Conservation (phyloP, 495 filamentous ascomycete species). For the Trichoderma gamsii region DNA sequence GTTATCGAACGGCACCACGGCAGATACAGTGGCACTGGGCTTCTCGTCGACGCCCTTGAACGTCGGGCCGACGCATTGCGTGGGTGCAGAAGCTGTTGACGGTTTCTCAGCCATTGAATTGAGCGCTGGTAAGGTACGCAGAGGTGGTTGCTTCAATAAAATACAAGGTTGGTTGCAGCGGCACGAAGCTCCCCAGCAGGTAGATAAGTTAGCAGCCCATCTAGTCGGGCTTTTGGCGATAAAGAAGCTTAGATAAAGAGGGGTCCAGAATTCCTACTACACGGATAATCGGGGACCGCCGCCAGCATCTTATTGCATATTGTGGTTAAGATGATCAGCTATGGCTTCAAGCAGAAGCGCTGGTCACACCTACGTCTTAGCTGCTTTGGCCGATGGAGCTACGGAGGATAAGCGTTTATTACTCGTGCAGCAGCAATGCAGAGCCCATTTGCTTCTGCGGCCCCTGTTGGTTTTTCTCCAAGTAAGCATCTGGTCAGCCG, state of each 20-base stretch:
- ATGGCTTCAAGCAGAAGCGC: not conserved
- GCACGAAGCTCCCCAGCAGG: not conserved
- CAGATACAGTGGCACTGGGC: constrained; percentile 86
- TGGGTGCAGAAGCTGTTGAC: constrained; percentile 6
- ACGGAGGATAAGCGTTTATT: not conserved
- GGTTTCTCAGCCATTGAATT: constrained; percentile 6
- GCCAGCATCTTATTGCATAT: constrained; percentile 7
- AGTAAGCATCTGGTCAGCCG: not conserved
- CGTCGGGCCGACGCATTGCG: constrained; percentile 12
- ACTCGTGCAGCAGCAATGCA: not conserved
- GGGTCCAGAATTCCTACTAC: not conserved
- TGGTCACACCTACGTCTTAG: not conserved
- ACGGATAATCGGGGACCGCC: constrained; percentile 3
- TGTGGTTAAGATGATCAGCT: not conserved
- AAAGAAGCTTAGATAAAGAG: constrained; percentile 11
- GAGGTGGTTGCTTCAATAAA: not conserved
- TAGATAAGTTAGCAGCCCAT: not conserved
- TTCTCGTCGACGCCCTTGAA: constrained; percentile 43
- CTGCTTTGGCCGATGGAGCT: not conserved
- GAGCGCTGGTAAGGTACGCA: not conserved
- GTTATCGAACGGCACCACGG: constrained; percentile 72
- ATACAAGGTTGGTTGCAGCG: not conserved
- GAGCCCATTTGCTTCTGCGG: not conserved
- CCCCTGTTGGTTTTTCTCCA: not conserved
- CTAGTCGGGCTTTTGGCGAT: constrained; percentile 8